A percentile compares a stretch with the other conserved stretches of the same genome.
These are phyloP conservation scores for Massospora cicadina DNA, from an alignment of 371 early-diverging fungal genomes.

Conservation along the genomic window DNA sequence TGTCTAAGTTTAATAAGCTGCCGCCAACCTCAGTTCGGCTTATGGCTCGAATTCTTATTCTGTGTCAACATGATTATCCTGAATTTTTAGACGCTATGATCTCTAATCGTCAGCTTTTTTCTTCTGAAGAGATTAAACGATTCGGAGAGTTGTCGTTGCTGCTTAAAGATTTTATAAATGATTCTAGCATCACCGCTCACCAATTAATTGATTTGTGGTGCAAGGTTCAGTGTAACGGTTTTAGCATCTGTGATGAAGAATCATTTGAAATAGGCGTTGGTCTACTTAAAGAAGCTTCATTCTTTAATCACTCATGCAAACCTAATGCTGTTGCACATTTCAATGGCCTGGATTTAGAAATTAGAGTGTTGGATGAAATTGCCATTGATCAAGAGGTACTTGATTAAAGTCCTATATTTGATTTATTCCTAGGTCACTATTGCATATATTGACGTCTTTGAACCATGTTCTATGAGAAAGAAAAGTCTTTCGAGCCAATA, in stretches of 20 bases:
- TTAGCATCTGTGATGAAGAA: background rate
- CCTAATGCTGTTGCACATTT: background rate
- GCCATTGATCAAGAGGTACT: background rate
- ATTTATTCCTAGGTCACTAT: background rate
- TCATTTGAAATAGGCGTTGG: background rate
- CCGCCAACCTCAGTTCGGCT: background rate
- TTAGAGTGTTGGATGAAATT: background rate
- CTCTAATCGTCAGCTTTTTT: background rate
- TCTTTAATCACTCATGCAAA: background rate
- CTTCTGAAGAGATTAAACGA: background rate
- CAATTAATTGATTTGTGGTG: background rate
- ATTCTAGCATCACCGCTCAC: background rate
- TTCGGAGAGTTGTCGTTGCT: background rate
- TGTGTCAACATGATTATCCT: background rate
- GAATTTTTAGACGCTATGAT: background rate
- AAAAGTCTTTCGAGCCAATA: background rate
- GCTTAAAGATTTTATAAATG: background rate
- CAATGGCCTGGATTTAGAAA: background rate
- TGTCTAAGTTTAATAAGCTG: background rate
- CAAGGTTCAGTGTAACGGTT: background rate
- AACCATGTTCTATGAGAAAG: background rate
- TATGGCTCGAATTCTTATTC: background rate
- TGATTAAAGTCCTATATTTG: background rate
- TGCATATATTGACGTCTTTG: background rate
- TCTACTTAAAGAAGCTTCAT: background rate